Evolutionary conservation across 164 flowering plant genomes (phyloP).

Genomic region (Amborella trichopoda): DNA sequence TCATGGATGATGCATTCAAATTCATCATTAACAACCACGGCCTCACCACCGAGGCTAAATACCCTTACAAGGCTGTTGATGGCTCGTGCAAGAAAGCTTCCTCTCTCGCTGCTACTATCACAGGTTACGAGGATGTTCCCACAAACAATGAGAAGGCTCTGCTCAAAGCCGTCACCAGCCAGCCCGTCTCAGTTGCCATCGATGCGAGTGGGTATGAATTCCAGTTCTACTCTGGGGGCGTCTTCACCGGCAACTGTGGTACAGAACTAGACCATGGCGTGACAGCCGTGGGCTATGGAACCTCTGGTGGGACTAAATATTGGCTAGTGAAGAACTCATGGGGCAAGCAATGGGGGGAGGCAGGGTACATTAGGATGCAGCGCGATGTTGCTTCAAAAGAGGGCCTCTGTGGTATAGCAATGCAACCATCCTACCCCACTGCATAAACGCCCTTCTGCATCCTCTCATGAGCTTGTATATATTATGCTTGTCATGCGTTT

Average conservation of each 20-base stretch:
- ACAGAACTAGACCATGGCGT: conserved; percentile 17
- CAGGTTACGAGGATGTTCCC: conserved; percentile 15
- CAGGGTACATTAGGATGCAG: conserved; percentile 16
- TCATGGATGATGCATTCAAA: conserved; percentile 16
- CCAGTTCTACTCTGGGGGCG: conserved; percentile 17
- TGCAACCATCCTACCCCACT: conserved; percentile 17
- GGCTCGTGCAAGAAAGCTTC: conserved; percentile 9
- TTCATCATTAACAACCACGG: conserved; percentile 12
- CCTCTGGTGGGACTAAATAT: conserved; percentile 11
- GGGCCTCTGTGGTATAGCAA: conserved; percentile 19
- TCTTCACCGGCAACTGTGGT: conserved; percentile 15
- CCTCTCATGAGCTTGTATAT: too few relatives aligned
- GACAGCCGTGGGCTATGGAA: conserved; percentile 18
- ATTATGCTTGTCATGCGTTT: too few relatives aligned
- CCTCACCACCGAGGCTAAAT: conserved; percentile 14
- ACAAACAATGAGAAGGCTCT: conserved; percentile 12
- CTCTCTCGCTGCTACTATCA: conserved; percentile 8
- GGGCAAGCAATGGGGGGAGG: conserved; percentile 21
- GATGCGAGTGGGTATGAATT: conserved; percentile 13
- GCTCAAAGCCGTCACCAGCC: conserved; percentile 14
- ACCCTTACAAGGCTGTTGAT: conserved; percentile 9
- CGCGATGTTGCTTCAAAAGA: conserved; percentile 12
- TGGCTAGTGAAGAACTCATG: conserved; percentile 28
- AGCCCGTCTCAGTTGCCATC: conserved; percentile 23
- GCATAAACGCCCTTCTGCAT: conserved; percentile 3